Evolutionary conservation across 2,329 filamentous ascomycete genomes (phyloP), one percentile per base, ranked within the genome.

Genomic region (Colletotrichum kahawae): DNA sequence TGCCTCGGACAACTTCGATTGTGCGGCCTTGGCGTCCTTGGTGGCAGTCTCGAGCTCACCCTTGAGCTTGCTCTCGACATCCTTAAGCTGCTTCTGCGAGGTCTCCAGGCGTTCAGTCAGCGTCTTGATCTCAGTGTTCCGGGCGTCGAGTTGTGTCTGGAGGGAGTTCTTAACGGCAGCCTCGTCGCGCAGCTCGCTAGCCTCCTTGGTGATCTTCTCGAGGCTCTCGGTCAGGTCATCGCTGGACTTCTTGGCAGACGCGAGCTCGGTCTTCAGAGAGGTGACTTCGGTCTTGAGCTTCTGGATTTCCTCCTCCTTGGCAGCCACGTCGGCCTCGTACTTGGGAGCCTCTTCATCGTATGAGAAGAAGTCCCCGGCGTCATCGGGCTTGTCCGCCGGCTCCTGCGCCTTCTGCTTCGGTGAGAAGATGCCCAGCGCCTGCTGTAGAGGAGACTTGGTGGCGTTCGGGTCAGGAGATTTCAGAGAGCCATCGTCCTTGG

Each of bases 291-390:
- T 84, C 78, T 93, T 93, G 16, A 98, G 90, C 60, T 88, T 90
- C 67, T 92, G 90, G 48, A 97, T 92, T 82, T 96, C 93, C 56
- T 91, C 90, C 13, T 93, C 87, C 79, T 94, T 94, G 71, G 92
- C 90, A 67, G 92, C 89, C 5, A 97, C 83, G 78, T 97, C 93
- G 2, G 90, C 89, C 80, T 97, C 93, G n/a, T 98, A 85, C 69
- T 94, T 92, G 4, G 95, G 94, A 16, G 97, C 88, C 84, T 98
- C 96, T 66, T 93, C 93, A 74, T 98, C 96, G 79, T 95, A 97
- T 0, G 95, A 98, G 84, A 98, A 98, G 84, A 98, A 94, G 64
- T 98, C 95, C 77, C 96, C 81, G 0, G 80, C 78, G 56, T 83
- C 85, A 6, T 84, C 83, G 4, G 81, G 78, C 77, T 80, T 81